These are phyloP conservation scores for Russula lepida DNA, from an alignment of 768 basidiomycete species.

Conservation along the genomic window DNA sequence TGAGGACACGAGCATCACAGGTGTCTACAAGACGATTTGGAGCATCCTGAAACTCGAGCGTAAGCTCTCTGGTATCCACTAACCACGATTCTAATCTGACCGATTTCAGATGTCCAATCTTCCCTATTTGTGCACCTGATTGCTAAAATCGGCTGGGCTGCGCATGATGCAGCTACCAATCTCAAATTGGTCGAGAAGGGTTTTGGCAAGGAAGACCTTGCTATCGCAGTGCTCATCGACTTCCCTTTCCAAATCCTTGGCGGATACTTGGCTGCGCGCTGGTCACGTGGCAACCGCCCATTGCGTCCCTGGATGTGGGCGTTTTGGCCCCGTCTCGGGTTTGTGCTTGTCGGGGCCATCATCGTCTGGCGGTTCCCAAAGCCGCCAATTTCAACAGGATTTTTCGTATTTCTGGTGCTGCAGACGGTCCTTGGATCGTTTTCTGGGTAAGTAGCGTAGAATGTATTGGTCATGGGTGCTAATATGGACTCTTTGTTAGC, in stretches of 20 bases:
- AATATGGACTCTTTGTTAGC: constrained; percentile 33
- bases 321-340: constrained; percentile 78
- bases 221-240: constrained; percentile 91
- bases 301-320: constrained; percentile 85
- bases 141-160: constrained; percentile 90
- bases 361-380: constrained; percentile 82
- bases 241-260: constrained; percentile 96
- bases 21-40: constrained; percentile 94
- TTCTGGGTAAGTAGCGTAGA: constrained; percentile 51
- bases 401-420: constrained; percentile 73
- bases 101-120: constrained; percentile 70
- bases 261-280: constrained; percentile 89
- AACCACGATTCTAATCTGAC: constrained; percentile 5
- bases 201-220: constrained; percentile 88
- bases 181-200: constrained; percentile 98
- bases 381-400: constrained; percentile 60
- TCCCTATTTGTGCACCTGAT: constrained; percentile 82
- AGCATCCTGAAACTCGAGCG: constrained; percentile 84
- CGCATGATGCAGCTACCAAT: constrained; percentile 83
- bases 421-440: constrained; percentile 82
- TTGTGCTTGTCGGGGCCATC: constrained; percentile 62
- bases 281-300: constrained; percentile 74
- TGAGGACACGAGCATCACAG: constrained; percentile 82
- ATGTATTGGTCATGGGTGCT: background rate
- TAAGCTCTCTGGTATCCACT: constrained; percentile 32